Base-by-base conservation (phyloP, 169 alveolate genomes). In the Amoebophrya sp. region DNA sequence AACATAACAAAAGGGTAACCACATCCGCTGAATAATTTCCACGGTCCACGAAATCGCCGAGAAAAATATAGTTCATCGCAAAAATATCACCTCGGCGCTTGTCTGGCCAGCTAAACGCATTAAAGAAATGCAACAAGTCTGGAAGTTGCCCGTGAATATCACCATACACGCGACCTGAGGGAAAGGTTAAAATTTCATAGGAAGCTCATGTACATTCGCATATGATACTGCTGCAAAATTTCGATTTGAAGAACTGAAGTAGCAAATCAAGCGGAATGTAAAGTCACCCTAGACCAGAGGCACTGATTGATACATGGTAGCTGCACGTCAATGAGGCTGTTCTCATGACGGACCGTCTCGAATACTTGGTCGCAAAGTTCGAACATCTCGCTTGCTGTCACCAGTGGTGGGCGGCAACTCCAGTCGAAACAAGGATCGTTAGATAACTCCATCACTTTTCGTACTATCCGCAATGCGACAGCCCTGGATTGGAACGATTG, bases 21-120 rank as follows among this genome's bases (percentile, higher is more conserved):
- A 95, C 96, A 91, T 96, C 97, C 0, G 95, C 92, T 18, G 97
- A 96, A 90, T 94, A 96, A 36, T 93, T 91, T 0, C 97, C 97
- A 89, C 96, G 92, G 89, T 95, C 97, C n/a, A 96, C 97, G 92
- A 94, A 96, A 92, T 96, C 97, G 18, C 97, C 97, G 90, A 97
- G 92, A 93, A 96, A 97, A 41, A 96, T 91, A 92, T 97, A 97
- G 90, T 96, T 97, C 65, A 98, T 96, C 91, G 96, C 94, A 10
- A 97, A 97, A 3, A 96, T 95, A 39, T 96, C 97, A 24, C 99
- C 99, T 40, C 98, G 83, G 14, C 93, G 93, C 41, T 54, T 92
- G 39, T 93, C 94, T 0, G 95, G 95, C 95, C 95, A 93, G 33
- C 94, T 92, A 91, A 93, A 95, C 78, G 92, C 90, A 91, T 93